Evolutionary conservation across 1,284 basidiomycete species (phyloP), one percentile per base, ranked within the genome.

Genomic region (Ustilago nuda): DNA sequence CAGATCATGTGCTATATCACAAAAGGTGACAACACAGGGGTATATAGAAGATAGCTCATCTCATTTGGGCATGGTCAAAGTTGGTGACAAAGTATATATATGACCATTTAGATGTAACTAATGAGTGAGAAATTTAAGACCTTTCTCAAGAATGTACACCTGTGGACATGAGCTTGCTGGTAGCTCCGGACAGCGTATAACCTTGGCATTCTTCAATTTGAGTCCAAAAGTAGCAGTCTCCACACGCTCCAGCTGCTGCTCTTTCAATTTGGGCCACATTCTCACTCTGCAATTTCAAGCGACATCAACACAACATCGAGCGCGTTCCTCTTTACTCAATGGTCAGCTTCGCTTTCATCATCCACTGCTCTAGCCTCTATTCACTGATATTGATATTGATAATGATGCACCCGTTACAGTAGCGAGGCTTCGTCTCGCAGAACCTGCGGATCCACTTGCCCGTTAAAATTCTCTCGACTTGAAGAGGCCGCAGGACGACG

Each of bases 391-490:
- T n/a, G 19, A 23, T 37, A 15, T 7, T 33, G 27, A 37, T 37
- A 36, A 19, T 37, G 32, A 36, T 36, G 11, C 33, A 36, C 5
- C 52, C 30, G 8, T 27, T 54, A 54, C 35, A 54, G 17, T 27
- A 55, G 54, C 19, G 23, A 41, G 23, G 36, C 33, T 15, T 55
- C 23, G 27, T 55, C 45, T 51, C 45, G 41, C 32, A 48, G 33
- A 7, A 58, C 17, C 23, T 58, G 17, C 7, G 70, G 70, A 41
- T 63, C 70, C 30, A 72, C 41, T 15, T 60, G 56, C 19, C 33
- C 52, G 8, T 37, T 12, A 8, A 53, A 39, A 7, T 46, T 30
- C 36, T 50, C 36, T 32, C 58, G 6, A 19, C 19, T 36, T 8
- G 19, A 53, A 17, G 19, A 53, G 12, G 32, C 45, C 4, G 45